A percentile compares a stretch with the other conserved stretches of the same genome.
Evolutionary conservation across 2,329 filamentous ascomycete species (phyloP).

Genomic region (Hymenoscyphus albidus): DNA sequence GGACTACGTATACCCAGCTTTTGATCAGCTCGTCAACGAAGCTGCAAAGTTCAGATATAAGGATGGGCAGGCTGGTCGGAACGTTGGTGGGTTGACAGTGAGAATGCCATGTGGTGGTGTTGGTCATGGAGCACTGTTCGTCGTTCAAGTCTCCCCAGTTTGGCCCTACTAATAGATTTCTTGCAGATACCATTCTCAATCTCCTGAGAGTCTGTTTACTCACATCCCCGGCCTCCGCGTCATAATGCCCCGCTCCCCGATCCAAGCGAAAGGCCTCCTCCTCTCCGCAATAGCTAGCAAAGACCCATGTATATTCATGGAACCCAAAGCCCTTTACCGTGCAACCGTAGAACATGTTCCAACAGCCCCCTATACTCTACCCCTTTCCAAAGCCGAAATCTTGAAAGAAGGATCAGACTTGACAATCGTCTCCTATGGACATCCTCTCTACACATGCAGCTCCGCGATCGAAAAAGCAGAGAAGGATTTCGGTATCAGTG

Average conservation of each 20-base stretch:
- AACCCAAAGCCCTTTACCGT: slow-evolving; percentile 70
- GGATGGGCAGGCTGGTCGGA: slow-evolving; percentile 52
- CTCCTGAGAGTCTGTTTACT: slow-evolving; percentile 66
- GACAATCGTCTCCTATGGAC: slow-evolving; percentile 67
- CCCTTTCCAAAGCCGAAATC: slow-evolving; percentile 65
- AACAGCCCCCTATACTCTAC: slow-evolving; percentile 61
- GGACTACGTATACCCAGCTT: slow-evolving; percentile 73
- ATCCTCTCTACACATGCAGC: slow-evolving; percentile 65
- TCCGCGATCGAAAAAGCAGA: slow-evolving; percentile 64
- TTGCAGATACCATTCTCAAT: slow-evolving; percentile 64
- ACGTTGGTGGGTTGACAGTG: slow-evolving; percentile 63
- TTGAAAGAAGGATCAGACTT: slow-evolving; percentile 63
- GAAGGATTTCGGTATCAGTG: slow-evolving; percentile 60
- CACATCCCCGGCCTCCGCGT: slow-evolving; percentile 68
- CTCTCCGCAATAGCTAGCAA: slow-evolving; percentile 58
- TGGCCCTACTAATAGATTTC: slow-evolving; percentile 12
- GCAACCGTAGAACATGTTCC: slow-evolving; percentile 71
- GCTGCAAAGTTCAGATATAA: slow-evolving; percentile 68
- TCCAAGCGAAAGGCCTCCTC: slow-evolving; percentile 68
- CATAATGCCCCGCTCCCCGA: slow-evolving; percentile 65
- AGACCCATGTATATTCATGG: slow-evolving; percentile 72
- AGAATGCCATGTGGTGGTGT: slow-evolving; percentile 70
- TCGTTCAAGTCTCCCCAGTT: slow-evolving; percentile 8
- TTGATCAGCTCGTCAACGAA: slow-evolving; percentile 76
- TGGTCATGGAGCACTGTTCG: slow-evolving; percentile 65